phyloP scores from a whole-genome alignment of 371 early-diverging fungal genomes.

The Mucor irregularis region DNA sequence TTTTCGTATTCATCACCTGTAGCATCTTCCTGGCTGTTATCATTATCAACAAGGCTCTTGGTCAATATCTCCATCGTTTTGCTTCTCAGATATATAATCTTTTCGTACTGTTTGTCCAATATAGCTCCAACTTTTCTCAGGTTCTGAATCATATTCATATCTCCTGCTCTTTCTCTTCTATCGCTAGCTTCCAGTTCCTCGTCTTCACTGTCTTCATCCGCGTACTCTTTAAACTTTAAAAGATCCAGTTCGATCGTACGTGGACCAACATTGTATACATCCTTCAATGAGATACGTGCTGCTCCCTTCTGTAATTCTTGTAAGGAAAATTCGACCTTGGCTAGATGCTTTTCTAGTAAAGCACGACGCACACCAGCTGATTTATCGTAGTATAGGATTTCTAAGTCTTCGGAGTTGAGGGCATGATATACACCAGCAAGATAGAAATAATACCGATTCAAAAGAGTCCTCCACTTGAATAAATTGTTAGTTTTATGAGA shows the following conservation, averaged over 20 bases:
- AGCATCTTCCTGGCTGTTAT: slow-evolving; percentile 25
- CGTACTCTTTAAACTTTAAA: too few species aligned
- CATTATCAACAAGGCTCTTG: slow-evolving; percentile 27
- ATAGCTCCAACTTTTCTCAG: slow-evolving; percentile 19
- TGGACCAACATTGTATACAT: too few species aligned
- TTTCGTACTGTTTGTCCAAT: slow-evolving; percentile 30
- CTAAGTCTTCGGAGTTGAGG: slow-evolving; percentile 33
- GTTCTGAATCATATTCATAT: slow-evolving; percentile 23
- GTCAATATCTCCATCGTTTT: slow-evolving; percentile 23
- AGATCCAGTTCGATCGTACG: too few species aligned
- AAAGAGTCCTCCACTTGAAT: slow-evolving; percentile 44
- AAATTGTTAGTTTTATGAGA: not conserved
- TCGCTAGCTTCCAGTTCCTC: not conserved
- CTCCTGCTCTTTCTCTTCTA: not conserved
- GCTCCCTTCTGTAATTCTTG: too few species aligned
- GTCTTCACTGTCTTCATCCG: too few species aligned
- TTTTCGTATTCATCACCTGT: slow-evolving; percentile 43
- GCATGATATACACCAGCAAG: slow-evolving; percentile 56
- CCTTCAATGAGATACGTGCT: too few species aligned
- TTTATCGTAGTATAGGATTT: slow-evolving; percentile 43
- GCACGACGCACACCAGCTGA: slow-evolving; percentile 52
- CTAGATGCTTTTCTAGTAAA: slow-evolving; percentile 32
- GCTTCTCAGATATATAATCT: slow-evolving; percentile 26
- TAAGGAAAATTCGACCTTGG: too few species aligned
- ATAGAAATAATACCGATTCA: slow-evolving; percentile 65